These are phyloP conservation scores for Citrullus colocynthis DNA, from an alignment of 306 rosid species.

Conservation along the genomic window DNA sequence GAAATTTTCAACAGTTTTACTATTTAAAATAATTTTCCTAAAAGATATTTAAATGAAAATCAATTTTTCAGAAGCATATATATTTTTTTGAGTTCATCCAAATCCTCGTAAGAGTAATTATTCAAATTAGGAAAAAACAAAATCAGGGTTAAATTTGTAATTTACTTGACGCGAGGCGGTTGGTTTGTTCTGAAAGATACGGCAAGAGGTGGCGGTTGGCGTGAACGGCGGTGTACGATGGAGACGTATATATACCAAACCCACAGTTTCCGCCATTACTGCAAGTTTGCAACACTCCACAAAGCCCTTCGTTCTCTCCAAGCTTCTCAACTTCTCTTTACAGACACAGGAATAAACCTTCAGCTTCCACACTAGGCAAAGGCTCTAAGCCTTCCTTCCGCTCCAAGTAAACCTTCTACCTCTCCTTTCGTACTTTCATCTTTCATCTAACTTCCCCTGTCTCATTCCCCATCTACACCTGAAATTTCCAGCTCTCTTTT, in stretches of 20 bases:
- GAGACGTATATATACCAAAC: neutral
- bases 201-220: neutral
- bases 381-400: neutral
- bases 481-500: neutral
- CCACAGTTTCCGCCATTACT: neutral
- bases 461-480: neutral
- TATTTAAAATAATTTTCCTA: too few species aligned
- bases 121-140: too few species aligned
- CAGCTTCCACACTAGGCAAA: neutral
- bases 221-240: neutral
- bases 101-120: too few species aligned
- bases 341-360: neutral
- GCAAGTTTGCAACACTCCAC: neutral
- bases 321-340: neutral
- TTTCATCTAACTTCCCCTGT: neutral
- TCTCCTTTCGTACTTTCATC: neutral
- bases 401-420: neutral
- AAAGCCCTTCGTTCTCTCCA: neutral
- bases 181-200: neutral
- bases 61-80: too few species aligned
- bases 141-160: too few species aligned
- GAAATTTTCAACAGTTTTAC: too few species aligned
- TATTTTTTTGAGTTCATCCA: too few species aligned
- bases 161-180: neutral
- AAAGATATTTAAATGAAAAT: too few species aligned